phyloP scores from a whole-genome alignment of 805 yeast genomes.

The Ascoidea rubescens region DNA sequence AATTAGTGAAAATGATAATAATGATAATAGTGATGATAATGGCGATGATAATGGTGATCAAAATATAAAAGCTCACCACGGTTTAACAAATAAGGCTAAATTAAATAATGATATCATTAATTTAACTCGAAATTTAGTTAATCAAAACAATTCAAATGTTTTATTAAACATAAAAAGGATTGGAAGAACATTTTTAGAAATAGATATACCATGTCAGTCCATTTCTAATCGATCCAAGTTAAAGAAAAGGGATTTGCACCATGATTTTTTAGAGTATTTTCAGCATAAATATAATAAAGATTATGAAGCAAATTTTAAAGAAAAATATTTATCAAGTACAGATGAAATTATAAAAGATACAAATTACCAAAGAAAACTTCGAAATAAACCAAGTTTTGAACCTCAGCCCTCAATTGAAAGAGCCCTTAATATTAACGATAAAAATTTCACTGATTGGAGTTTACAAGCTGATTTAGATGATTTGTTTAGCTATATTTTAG shows the following conservation, averaged over 20 bases:
- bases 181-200: slow-evolving; percentile 52
- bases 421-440: background rate
- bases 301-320: background rate
- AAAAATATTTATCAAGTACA: slow-evolving; percentile 29
- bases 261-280: slow-evolving; percentile 28
- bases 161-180: slow-evolving; percentile 27
- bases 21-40: background rate
- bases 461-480: slow-evolving; percentile 23
- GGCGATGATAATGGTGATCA: background rate
- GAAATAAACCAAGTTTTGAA: slow-evolving; percentile 21
- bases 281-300: background rate
- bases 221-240: slow-evolving; percentile 42
- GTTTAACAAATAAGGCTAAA: background rate
- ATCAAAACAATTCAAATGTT: slow-evolving; percentile 10
- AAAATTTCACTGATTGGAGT: slow-evolving; percentile 22
- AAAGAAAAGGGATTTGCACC: slow-evolving; percentile 33
- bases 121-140: slow-evolving; percentile 4
- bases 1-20: no score
- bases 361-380: slow-evolving; percentile 29
- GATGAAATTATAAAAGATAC: slow-evolving; percentile 48
- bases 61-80: slow-evolving; percentile 6
- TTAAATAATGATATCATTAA: slow-evolving; percentile 11
- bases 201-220: slow-evolving; percentile 51
- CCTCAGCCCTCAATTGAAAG: slow-evolving; percentile 17
- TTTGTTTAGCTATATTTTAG: slow-evolving; percentile 5